phyloP scores from a whole-genome alignment of 768 basidiomycete species.

The Thelephora ganbajun region DNA sequence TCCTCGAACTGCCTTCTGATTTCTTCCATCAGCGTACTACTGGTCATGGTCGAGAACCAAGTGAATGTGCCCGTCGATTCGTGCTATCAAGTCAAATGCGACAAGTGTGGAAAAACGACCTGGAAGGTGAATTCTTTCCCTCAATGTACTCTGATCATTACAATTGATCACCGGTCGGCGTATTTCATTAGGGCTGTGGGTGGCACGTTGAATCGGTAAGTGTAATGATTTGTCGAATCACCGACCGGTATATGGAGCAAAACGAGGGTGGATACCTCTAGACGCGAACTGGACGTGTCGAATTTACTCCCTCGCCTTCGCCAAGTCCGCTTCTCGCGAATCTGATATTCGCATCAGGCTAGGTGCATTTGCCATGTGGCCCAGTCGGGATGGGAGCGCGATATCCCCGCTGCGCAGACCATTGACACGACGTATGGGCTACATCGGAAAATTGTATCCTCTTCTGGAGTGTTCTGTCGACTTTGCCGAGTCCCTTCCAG shows the following conservation, averaged over 20 bases:
- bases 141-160: conserved; percentile 14
- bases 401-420: background rate
- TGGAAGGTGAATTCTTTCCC: conserved; percentile 40
- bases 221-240: conserved; percentile 5
- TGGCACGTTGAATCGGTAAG: conserved; percentile 49
- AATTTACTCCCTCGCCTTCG: no score
- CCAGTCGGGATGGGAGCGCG: background rate
- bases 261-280: background rate
- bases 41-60: no score
- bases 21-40: no score
- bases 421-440: background rate
- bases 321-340: background rate
- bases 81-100: conserved; percentile 47
- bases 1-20: no score
- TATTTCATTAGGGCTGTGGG: conserved; percentile 49
- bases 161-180: conserved; percentile 8
- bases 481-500: background rate
- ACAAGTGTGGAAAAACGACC: conserved; percentile 50
- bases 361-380: background rate
- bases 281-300: background rate
- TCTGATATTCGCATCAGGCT: background rate
- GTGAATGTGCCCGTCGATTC: conserved; percentile 27
- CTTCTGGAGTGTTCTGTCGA: background rate
- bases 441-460: background rate
- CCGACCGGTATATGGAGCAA: background rate